Evolutionary conservation across 768 basidiomycete genomes (phyloP).

Genomic region (Sarcomyxa edulis): DNA sequence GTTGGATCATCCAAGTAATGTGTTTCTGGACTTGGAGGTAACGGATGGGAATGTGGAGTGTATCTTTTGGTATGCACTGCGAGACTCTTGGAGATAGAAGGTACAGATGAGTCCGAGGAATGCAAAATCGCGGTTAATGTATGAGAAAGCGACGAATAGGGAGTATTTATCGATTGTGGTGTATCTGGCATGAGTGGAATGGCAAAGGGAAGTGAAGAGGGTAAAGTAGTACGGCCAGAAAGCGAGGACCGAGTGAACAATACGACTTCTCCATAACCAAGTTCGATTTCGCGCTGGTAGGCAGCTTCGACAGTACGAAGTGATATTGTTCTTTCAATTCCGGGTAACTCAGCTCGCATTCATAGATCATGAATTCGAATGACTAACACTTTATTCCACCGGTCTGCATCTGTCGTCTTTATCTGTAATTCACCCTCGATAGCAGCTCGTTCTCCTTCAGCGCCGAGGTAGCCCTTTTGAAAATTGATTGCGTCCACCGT

Average conservation of each 20-base stretch:
- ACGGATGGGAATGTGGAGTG: conserved; percentile 52
- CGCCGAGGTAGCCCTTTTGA: conserved; percentile 83
- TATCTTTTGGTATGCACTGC: conserved; percentile 73
- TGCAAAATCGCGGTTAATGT: conserved; percentile 63
- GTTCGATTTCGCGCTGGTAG: conserved; percentile 59
- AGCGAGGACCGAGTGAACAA: conserved; percentile 38
- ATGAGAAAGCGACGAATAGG: conserved; percentile 69
- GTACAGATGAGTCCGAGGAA: conserved; percentile 32
- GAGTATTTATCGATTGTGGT: conserved; percentile 77
- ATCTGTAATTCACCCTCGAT: conserved; percentile 87
- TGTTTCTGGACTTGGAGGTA: conserved; percentile 58
- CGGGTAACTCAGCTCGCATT: conserved; percentile 1
- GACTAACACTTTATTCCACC: conserved; percentile 71
- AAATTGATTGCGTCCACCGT: conserved; percentile 67
- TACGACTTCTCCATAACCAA: conserved; percentile 50
- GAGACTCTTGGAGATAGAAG: conserved; percentile 48
- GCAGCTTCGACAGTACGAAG: conserved; percentile 65
- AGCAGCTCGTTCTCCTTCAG: conserved; percentile 75
- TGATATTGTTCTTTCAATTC: conserved; percentile 48
- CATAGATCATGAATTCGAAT: neutral
- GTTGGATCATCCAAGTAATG: conserved; percentile 58
- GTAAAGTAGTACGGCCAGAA: conserved; percentile 33
- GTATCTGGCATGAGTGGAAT: conserved; percentile 76
- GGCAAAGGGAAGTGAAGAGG: conserved; percentile 71
- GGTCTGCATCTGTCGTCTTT: conserved; percentile 56